phyloP scores from a whole-genome alignment of 257 asterid genomes.

The Handroanthus guayacan region DNA sequence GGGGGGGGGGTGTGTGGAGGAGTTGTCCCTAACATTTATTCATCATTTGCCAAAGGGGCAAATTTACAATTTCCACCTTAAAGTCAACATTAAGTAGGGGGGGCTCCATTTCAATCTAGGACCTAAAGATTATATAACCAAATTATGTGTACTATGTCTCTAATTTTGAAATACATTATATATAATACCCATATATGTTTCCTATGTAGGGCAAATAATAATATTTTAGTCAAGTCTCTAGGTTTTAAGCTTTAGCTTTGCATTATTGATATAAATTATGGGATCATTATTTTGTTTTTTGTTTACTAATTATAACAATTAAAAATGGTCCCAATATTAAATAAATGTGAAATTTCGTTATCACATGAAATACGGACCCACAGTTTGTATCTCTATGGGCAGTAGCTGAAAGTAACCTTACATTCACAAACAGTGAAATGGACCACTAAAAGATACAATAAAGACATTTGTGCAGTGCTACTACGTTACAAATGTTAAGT shows the following conservation, averaged over 20 bases:
- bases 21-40: too few relatives aligned
- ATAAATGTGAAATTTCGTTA: conserved; percentile 21
- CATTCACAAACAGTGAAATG: conserved; percentile 26
- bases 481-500: conserved; percentile 1
- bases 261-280: not conserved
- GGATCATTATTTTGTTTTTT: conserved; percentile 10
- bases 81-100: too few relatives aligned
- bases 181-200: too few relatives aligned
- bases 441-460: conserved; percentile 23
- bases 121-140: too few relatives aligned
- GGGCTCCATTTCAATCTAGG: too few relatives aligned
- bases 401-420: conserved; percentile 31
- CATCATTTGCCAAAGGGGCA: too few relatives aligned
- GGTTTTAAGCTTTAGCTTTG: not conserved
- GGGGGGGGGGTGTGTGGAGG: too few relatives aligned
- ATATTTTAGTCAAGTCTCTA: not conserved
- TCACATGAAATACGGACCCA: conserved; percentile 34
- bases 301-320: conserved; percentile 22
- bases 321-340: conserved; percentile 26
- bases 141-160: too few relatives aligned
- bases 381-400: conserved; percentile 30
- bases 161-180: too few relatives aligned
- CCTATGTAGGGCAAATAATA: too few relatives aligned
- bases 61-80: too few relatives aligned
- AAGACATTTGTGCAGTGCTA: not conserved